Evolutionary conservation across 805 yeast genomes (phyloP), one percentile per base, ranked within the genome.

Genomic region (Candida cerambycidarum): DNA sequence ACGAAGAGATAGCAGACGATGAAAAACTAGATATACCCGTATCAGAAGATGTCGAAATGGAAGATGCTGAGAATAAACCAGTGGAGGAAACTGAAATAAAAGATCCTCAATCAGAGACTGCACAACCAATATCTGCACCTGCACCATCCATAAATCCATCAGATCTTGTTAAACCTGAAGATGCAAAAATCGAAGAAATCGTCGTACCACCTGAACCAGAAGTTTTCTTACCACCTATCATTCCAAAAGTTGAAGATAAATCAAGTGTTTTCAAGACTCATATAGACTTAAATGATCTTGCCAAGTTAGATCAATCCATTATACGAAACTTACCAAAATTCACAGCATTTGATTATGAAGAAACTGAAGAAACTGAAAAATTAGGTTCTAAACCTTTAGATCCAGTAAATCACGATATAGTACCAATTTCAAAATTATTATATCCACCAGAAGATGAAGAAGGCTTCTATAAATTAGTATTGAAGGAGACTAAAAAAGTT

Each of bases 381-480:
- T 34, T 45, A 12, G 53, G 53, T 1, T 42, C 50, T 11, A 43
- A 44, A 30, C 56, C 60, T n/a, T 47, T 58, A 3, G 51, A 55
- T 41, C 60, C 71, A 1, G 62, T 54, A 4, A 62, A 63, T 21
- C 44, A 55, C 2, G 58, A 69, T 2, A 57, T 68, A 38, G 75
- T 78, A 2, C 82, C 89, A 2, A 77, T 84, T 5, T 83, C 92
- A 0, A 79, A 85, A 41, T 66, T 87, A 41, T 61, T 84, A 39
- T 73, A 80, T 30, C 85, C 89, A 6, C 59, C 69, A 39, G 89
- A 85, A 43, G 79, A 75, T 23, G 86, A 83, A 41, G 79, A 76
- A 24, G 73, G 66, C 17, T 86, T 83, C 83, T 75, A 71, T 56
- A 76, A 84, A 60, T 57, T 78, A 40, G 61, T 83, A 3, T 67